Evolutionary conservation across 768 basidiomycete species (phyloP).

Genomic region (Macrolepiota fuliginosa): DNA sequence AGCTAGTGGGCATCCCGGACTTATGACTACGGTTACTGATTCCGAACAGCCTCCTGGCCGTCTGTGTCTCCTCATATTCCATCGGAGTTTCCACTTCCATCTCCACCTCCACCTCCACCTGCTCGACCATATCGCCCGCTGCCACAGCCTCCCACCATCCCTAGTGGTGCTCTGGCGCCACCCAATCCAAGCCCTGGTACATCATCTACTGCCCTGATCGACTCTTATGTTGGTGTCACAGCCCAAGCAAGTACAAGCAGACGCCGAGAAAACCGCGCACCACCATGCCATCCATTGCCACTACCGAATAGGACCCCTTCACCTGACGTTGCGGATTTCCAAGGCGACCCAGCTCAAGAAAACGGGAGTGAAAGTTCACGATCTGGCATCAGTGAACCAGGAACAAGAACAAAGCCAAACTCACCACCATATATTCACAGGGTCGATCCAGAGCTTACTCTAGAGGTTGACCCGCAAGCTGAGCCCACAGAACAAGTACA

Average conservation of each 20-base stretch:
- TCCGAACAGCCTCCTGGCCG: neutral
- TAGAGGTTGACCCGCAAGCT: neutral
- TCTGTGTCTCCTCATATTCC: neutral
- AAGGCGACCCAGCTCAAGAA: neutral
- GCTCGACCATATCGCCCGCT: slow-evolving; percentile 6
- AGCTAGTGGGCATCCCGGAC: neutral
- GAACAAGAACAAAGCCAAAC: slow-evolving; percentile 3
- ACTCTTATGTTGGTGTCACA: neutral
- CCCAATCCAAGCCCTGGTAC: slow-evolving; percentile 8
- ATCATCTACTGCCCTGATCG: neutral
- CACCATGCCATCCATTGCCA: neutral
- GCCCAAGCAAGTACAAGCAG: neutral
- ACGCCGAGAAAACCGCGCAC: neutral
- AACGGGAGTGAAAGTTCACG: neutral
- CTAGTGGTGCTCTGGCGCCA: neutral
- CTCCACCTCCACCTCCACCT: neutral
- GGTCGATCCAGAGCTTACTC: neutral
- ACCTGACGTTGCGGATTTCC: neutral
- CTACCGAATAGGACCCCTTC: neutral
- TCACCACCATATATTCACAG: neutral
- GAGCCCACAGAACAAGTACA: neutral
- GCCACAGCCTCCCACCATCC: neutral
- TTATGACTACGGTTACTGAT: neutral
- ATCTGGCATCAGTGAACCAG: slow-evolving; percentile 10
- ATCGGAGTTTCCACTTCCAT: neutral